Evolutionary conservation across 1,284 basidiomycete genomes (phyloP), one percentile per base, ranked within the genome.

Genomic region (Vanrija pseudolonga): DNA sequence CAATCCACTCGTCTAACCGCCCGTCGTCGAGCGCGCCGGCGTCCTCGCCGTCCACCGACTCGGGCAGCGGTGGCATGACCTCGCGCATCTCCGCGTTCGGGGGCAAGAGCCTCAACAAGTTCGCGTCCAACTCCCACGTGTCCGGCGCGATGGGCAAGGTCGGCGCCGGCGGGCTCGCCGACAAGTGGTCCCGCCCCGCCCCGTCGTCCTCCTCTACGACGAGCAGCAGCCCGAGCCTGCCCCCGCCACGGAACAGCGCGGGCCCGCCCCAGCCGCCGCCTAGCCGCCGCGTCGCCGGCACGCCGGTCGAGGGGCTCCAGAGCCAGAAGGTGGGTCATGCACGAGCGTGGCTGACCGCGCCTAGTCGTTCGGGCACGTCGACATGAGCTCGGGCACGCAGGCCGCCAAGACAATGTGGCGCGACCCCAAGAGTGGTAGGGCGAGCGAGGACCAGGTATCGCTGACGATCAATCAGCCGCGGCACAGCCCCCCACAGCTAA

Each of bases 361-460:
- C 20, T 38, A 69, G 66, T 51, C 60, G 5, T 68, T 70, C 44
- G 68, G 68, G 2, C 68, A 70, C 47, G 65, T 70, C 28, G 68
- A 70, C 42, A 67, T 63, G 0, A 56, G 57, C 14, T 65, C 60
- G 15, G 65, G 62, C 50, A 63, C 65, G 60, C 43, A 50, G 36
- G 64, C 68, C 1, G 61, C 67, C 40, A 71, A 64, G 22, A 64
- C 61, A 53, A 71, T 71, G 68, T 71, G 62, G 62, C 64, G 62
- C 38, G 68, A 71, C 51, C 67, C 68, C 12, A 61, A 68, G 46
- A 67, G 67, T 39, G 57, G 61, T 65, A 18, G 37, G n/a, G n/a
- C n/a, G n/a, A n/a, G n/a, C n/a, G n/a, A n/a, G n/a, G n/a, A n/a
- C n/a, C n/a, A n/a, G n/a, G n/a, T n/a, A n/a, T n/a, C n/a, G 17